Evolutionary conservation across 176 grass and related monocot genomes (phyloP), one percentile per base, ranked within the genome.

Genomic region (Eleusine coracana): DNA sequence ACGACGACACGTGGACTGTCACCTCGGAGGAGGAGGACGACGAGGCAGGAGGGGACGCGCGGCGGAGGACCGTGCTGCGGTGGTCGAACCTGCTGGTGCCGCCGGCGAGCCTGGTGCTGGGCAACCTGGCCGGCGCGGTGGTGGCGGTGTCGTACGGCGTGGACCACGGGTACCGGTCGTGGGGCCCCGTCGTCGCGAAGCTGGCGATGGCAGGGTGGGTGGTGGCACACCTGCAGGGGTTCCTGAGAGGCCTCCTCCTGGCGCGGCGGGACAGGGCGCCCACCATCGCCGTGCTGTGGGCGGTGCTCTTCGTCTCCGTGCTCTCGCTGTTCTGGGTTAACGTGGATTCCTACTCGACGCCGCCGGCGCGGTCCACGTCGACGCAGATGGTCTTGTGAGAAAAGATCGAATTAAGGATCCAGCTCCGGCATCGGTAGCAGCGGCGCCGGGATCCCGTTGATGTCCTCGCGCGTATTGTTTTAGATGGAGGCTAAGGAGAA

Each of bases 161-260:
- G 71, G 92, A 94, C 91, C 86, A 88, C 68, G 91, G 91, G 55
- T 92, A 97, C 82, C 82, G 34, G 44, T 88, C 87, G 2, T 94
- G 91, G 94, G 89, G 91, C 15, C 84, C 89, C 0, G 60, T 97
- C 1, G 81, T 61, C 27, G 76, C 54, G 78, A 91, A 91, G 67
- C 82, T 97, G 18, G 86, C 85, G 39, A 83, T 97, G 50, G 78
- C 91, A 7, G 86, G 79, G 45, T 97, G 87, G 89, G 94, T 97
- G 68, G 92, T 97, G 81, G 78, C 90, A 11, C 94, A 97, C 84
- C 84, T 97, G 59, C 92, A 97, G 70, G 91, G 87, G 6, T 94
- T 92, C 79, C 71, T 94, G 66, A 86, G 90, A 68, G 89, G 94
- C 5, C 75, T 97, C 5, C 75, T 97, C 66, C 45, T 97, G 23